phyloP scores from a whole-genome alignment of 2,329 filamentous ascomycete genomes.

The Phialocephala sp. region DNA sequence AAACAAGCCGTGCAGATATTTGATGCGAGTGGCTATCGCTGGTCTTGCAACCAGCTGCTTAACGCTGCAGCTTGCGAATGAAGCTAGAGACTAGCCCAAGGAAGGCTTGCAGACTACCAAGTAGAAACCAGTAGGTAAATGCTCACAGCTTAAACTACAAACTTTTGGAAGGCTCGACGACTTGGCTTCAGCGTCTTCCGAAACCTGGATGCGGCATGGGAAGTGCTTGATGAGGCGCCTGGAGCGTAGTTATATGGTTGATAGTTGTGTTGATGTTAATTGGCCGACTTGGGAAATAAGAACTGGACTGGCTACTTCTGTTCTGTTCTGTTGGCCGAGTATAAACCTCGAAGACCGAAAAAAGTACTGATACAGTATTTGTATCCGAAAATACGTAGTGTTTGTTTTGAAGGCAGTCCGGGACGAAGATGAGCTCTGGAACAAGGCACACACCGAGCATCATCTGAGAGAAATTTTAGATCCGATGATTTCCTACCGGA shows the following conservation, averaged over 20 bases:
- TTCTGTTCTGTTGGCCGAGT: no score
- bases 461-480: background rate
- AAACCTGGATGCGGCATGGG: background rate
- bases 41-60: background rate
- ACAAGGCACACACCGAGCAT: background rate
- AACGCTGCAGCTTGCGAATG: background rate
- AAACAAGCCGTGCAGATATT: background rate
- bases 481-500: background rate
- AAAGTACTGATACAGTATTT: no score
- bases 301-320: background rate
- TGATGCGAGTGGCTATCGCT: background rate
- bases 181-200: background rate
- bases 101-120: background rate
- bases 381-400: background rate
- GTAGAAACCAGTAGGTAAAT: background rate
- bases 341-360: background rate
- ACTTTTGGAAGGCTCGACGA: background rate
- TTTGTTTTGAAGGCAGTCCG: background rate
- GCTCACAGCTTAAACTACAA: background rate
- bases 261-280: background rate
- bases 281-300: background rate
- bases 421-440: background rate
- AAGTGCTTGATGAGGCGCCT: background rate
- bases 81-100: background rate
- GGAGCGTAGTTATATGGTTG: no score